Conservation (phyloP, 805 yeast genomes). For the Torulaspora indica region DNA sequence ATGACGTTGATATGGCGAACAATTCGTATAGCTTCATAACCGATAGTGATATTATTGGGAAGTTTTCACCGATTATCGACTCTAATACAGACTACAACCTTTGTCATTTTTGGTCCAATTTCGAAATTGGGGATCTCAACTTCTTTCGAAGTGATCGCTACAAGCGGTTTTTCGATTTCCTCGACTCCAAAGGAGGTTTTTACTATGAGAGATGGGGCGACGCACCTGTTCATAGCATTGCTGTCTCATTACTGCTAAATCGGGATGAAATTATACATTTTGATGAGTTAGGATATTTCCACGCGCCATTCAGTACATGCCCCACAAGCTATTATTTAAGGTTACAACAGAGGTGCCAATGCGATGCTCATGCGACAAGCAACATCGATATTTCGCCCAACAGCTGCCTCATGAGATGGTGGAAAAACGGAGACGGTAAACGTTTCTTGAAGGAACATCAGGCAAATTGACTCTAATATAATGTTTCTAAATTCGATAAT, state of each 20-base stretch:
- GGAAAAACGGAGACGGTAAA: constrained; percentile 61
- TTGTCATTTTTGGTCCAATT: constrained; percentile 87
- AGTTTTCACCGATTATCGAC: constrained; percentile 41
- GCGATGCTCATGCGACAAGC: constrained; percentile 45
- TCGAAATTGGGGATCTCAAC: constrained; percentile 68
- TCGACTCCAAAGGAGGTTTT: constrained; percentile 70
- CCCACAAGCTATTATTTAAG: constrained; percentile 50
- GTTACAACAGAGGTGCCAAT: constrained; percentile 55
- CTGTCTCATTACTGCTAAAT: constrained; percentile 54
- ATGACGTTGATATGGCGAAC: constrained; percentile 37
- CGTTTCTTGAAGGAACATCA: constrained; percentile 21
- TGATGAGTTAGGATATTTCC: constrained; percentile 76
- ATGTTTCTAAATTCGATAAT: constrained; percentile 59
- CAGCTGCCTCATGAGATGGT: constrained; percentile 71
- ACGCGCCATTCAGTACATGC: constrained; percentile 62
- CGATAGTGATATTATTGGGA: constrained; percentile 46
- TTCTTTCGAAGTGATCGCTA: constrained; percentile 68
- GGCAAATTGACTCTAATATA: constrained; percentile 26
- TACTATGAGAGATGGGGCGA: constrained; percentile 94
- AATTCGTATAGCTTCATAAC: constrained; percentile 43
- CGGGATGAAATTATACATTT: constrained; percentile 65
- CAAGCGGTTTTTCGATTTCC: constrained; percentile 52
- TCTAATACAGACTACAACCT: constrained; percentile 59
- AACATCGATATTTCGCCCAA: constrained; percentile 42
- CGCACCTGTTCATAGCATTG: constrained; percentile 84